phyloP scores from a whole-genome alignment of 78 protist genomes.

The Dictyostelium capitatum region DNA sequence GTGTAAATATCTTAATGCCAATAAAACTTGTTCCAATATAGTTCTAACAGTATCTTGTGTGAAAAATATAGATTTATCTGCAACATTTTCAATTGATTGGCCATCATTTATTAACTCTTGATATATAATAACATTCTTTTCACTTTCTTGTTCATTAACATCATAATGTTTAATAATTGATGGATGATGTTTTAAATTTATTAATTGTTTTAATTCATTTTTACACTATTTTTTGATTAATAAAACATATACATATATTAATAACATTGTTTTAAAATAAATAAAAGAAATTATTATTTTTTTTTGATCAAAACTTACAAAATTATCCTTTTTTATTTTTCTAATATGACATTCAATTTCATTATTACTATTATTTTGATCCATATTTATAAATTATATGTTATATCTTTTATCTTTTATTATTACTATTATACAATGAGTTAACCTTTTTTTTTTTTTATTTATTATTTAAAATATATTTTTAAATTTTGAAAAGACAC shows the following conservation, averaged over 20 bases:
- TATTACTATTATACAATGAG: no score
- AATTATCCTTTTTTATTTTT: neutral
- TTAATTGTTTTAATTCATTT: neutral
- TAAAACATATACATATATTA: neutral
- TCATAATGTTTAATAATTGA: slow-evolving; percentile 2
- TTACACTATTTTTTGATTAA: neutral
- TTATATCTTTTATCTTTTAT: no score
- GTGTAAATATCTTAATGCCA: neutral
- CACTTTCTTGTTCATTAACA: slow-evolving; percentile 3
- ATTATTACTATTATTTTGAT: neutral
- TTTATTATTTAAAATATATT: no score
- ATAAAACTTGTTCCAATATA: neutral
- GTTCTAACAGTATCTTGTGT: neutral
- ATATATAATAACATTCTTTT: neutral
- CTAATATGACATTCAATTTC: neutral
- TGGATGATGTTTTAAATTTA: neutral
- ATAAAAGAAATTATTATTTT: neutral
- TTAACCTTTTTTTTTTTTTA: no score
- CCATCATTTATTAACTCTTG: neutral
- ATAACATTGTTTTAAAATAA: neutral
- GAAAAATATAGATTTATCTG: neutral
- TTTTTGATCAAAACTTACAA: neutral
- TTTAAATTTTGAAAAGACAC: no score
- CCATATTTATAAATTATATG: no score
- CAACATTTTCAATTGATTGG: neutral